These are phyloP conservation scores for Patellifolia procumbens DNA, from an alignment of 179 eudicot species.

Conservation along the genomic window DNA sequence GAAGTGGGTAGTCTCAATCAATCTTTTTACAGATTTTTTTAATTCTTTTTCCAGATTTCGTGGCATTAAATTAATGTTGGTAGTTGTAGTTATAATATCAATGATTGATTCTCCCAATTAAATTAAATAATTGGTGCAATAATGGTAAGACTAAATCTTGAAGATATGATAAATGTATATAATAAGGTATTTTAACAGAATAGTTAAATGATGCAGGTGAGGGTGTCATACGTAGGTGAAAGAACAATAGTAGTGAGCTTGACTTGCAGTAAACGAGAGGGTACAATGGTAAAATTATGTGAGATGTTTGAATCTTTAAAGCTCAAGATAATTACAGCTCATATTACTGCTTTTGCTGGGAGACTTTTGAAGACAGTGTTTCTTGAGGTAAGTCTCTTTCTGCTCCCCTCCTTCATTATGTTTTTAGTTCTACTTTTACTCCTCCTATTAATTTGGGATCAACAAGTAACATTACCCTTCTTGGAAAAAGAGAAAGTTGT, in stretches of 20 bases:
- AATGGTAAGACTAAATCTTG: constrained; percentile 8
- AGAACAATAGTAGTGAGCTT: constrained; percentile 68
- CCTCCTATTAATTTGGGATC: no score
- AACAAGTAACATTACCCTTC: no score
- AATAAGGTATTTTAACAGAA: neutral
- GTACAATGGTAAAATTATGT: constrained; percentile 68
- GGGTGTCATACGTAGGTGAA: constrained; percentile 69
- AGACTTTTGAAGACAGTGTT: constrained; percentile 67
- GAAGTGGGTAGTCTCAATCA: constrained; percentile 45
- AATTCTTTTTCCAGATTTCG: neutral
- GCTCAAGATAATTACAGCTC: constrained; percentile 68
- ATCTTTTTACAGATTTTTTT: neutral
- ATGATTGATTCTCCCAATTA: constrained; percentile 7
- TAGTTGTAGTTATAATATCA: constrained; percentile 4
- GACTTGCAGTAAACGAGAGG: constrained; percentile 61
- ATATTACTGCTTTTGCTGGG: constrained; percentile 64
- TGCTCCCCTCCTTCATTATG: neutral
- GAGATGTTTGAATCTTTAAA: constrained; percentile 76
- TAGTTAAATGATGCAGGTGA: constrained; percentile 44
- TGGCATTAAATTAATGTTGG: neutral
- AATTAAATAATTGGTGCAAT: neutral
- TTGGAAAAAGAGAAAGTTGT: no score
- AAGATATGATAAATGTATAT: neutral
- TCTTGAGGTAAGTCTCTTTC: constrained; percentile 56
- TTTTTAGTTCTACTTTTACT: neutral